Evolutionary conservation across 2,329 filamentous ascomycete genomes (phyloP), one percentile per base, ranked within the genome.

Genomic region (Cyphellophora attinorum): DNA sequence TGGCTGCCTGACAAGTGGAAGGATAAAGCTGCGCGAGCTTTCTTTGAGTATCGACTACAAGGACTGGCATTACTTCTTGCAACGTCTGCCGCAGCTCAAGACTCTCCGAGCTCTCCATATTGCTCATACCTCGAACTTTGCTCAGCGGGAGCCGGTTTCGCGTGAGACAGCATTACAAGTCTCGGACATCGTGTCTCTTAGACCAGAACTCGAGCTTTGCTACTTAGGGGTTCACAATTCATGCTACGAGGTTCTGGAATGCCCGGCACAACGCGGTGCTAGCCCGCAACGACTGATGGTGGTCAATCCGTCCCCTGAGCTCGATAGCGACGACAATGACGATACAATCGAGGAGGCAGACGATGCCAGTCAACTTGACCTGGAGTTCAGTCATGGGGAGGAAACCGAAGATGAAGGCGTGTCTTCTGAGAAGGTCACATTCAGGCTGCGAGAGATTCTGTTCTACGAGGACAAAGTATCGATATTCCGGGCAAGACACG

Each of bases 391-490:
- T 30, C 64, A 67, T 35, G 63, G 67, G 23, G 57, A 60, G 11
- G 71, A 74, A 41, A 69, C 66, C 4, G 52, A 63, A 44, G 65
- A 68, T 21, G 68, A 68, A 13, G 61, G 62, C 5, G 19, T 33
- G 12, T 35, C 39, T 21, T 51, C 57, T 25, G 29, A 4, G 10
- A 48, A 47, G 39, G 53, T 50, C 12, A 48, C 49, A 5, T 67
- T 88, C 40, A 69, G 76, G 35, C 61, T 89, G 45, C 67, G 81
- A 41, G 82, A 89, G 62, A 89, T 91, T 44, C 58, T 88, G 42
- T 89, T 85, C 57, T 88, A 85, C 50, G 84, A 89, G 54, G 83
- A 89, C 54, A 84, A 85, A 57, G 76, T 85, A 34, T 76, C 80
- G 17, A 79, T 89, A 38, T 89, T 89, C 61, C 82, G 80, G 55